Base-by-base conservation (phyloP, 495 filamentous ascomycete genomes). In the Penicillium malachiteum region DNA sequence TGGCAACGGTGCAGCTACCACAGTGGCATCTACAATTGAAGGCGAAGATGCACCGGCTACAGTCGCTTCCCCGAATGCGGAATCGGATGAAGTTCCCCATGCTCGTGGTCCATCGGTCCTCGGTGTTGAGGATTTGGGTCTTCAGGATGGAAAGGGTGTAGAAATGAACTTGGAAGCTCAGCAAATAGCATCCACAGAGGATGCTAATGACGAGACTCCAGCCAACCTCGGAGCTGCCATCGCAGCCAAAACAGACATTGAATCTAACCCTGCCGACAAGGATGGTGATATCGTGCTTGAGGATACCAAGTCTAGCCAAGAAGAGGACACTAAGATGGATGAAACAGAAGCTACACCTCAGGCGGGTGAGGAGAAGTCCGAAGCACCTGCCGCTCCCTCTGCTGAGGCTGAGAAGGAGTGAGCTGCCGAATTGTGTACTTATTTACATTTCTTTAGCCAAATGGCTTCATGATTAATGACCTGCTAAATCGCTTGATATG, bases 91-190 rank as follows among this genome's bases (percentile, higher is more conserved):
- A 60, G 62, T 82, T 0, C 89, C 91, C 11, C 90, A 96, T 64
- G 90, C 89, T 3, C 81, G 89, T 13, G 90, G 91, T 0, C 93
- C 94, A 0, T 82, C 87, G 10, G 80, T 89, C 54, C 84, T 98
- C 21, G 92, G 92, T 0, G 83, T 90, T 26, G 88, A 91, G 62
- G 94, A 98, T 65, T 85, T 88, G 65, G 94, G 94, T 1, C 83
- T 90, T 14, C 93, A 96, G 68, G 76, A 80, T 18, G 73, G 76
- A n/a, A 71, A 71, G 46, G 76, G 73, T 3, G 68, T 79, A 7
- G 70, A 79, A 50, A 67, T 79, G 71, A 64, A 62, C 1, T 65
- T 79, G 26, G 57, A 41, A 43, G 54, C 50, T 14, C 37, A 52
- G n/a, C 44, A 45, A 39, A 26, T 54, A 38, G 53, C 50, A 2